These are phyloP conservation scores for Striga hermonthica DNA, from an alignment of 305 asterid genomes.

Conservation along the genomic window DNA sequence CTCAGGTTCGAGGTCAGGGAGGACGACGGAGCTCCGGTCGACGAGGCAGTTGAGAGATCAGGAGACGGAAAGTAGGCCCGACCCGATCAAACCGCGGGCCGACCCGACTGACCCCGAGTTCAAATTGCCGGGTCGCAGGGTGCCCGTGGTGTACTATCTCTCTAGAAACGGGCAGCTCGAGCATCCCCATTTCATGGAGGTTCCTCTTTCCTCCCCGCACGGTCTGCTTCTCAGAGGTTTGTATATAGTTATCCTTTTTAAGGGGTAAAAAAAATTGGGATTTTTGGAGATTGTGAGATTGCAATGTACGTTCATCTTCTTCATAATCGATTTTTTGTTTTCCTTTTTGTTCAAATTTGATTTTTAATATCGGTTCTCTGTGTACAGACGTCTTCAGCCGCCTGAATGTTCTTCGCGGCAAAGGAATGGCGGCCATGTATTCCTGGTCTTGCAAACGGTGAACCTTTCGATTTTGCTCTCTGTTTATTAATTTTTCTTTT, in stretches of 20 bases:
- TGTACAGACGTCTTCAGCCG: conserved; percentile 66
- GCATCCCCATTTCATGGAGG: conserved; percentile 62
- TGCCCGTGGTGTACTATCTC: conserved; percentile 50
- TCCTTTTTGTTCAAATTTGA: background rate
- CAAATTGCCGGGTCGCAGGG: conserved; percentile 13
- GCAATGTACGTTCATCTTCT: background rate
- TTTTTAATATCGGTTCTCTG: background rate
- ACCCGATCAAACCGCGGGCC: conserved; percentile 27
- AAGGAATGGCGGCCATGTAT: conserved; percentile 68
- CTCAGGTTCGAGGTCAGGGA: background rate
- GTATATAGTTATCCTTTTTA: background rate
- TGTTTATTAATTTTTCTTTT: background rate
- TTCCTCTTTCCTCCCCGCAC: conserved; percentile 55
- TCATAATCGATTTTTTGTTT: background rate
- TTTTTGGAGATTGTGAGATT: no score
- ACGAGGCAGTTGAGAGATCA: conserved; percentile 27
- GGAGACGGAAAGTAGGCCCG: conserved; percentile 37
- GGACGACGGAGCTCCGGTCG: conserved; percentile 28
- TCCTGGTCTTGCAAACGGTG: conserved; percentile 93
- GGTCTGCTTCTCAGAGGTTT: conserved; percentile 63
- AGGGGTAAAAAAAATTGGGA: no score
- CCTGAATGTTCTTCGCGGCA: conserved; percentile 71
- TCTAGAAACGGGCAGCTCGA: conserved; percentile 49
- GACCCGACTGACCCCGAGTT: background rate
- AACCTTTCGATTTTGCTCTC: no score